Conservation (phyloP, 2,329 filamentous ascomycete genomes). For the Talaromyces sp. region DNA sequence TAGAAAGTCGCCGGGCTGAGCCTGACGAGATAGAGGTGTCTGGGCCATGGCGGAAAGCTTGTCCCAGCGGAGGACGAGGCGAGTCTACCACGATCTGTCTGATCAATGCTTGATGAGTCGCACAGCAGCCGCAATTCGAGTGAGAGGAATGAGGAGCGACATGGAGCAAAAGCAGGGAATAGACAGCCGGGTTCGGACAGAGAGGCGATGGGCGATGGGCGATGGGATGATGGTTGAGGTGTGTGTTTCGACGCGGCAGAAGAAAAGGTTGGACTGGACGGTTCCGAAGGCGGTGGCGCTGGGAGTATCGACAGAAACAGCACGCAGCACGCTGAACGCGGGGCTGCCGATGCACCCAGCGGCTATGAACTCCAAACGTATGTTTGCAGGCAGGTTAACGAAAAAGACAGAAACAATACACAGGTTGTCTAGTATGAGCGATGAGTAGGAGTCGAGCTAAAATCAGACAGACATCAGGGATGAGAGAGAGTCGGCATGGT, state of each 20-base stretch:
- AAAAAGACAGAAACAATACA: too few relatives aligned
- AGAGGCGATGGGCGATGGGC: background rate
- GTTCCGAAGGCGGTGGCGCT: constrained; percentile 20
- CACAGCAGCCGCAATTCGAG: constrained; percentile 21
- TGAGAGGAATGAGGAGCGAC: constrained; percentile 30
- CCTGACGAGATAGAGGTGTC: constrained; percentile 36
- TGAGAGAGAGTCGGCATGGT: background rate
- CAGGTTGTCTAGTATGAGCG: background rate
- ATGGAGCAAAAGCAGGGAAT: constrained; percentile 27
- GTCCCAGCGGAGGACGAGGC: constrained; percentile 18
- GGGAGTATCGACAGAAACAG: constrained; percentile 7
- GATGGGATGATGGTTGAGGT: background rate
- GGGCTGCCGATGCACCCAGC: constrained; percentile 12
- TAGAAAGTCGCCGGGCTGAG: constrained; percentile 44
- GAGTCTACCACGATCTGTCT: constrained; percentile 18
- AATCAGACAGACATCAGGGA: background rate
- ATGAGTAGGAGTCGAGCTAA: background rate
- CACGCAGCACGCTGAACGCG: background rate
- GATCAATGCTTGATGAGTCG: constrained; percentile 18
- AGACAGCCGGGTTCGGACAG: constrained; percentile 14
- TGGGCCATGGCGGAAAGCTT: constrained; percentile 33
- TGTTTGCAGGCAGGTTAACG: background rate
- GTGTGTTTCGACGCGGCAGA: background rate
- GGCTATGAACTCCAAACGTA: background rate
- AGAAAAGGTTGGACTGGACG: constrained; percentile 13